These are phyloP conservation scores for Vigna angularis DNA, from an alignment of 306 rosid species.

Conservation along the genomic window DNA sequence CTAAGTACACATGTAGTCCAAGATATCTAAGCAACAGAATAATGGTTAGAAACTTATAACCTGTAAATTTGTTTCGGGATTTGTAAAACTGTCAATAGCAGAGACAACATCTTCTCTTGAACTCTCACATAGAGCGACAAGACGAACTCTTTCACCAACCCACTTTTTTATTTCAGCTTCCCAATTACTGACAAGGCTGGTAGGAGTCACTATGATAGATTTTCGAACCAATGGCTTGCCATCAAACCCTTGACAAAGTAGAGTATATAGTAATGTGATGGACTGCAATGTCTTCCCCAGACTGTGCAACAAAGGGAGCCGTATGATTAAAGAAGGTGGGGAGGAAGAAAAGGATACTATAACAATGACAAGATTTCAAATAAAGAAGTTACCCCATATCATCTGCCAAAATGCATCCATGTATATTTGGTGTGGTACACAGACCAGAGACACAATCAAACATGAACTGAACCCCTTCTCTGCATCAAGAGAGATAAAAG, in stretches of 20 bases:
- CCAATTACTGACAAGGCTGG: slow-evolving; percentile 99
- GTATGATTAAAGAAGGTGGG: slow-evolving; percentile 16
- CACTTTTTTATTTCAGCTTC: slow-evolving; percentile 95
- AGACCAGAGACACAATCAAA: slow-evolving; percentile 90
- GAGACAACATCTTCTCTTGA: slow-evolving; percentile 84
- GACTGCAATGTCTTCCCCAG: slow-evolving; percentile 99
- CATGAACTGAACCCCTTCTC: slow-evolving; percentile 98
- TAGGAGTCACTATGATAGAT: slow-evolving; percentile 93
- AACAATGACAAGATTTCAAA: slow-evolving; percentile 8
- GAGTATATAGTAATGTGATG: slow-evolving; percentile 87
- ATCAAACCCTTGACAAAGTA: slow-evolving; percentile 88
- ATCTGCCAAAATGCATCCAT: slow-evolving; percentile 98
- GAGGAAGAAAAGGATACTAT: background rate
- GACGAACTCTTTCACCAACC: slow-evolving; percentile 83
- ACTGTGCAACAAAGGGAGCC: slow-evolving; percentile 57
- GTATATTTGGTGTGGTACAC: slow-evolving; percentile 58
- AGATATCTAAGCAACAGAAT: slow-evolving; percentile 29
- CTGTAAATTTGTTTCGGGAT: slow-evolving; percentile 68
- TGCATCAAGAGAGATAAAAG: slow-evolving; percentile 51
- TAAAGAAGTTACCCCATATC: slow-evolving; percentile 80
- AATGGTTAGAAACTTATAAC: slow-evolving; percentile 43
- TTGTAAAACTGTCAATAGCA: slow-evolving; percentile 76
- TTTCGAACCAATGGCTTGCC: slow-evolving; percentile 85
- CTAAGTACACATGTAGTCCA: slow-evolving; percentile 26
- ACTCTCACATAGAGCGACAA: slow-evolving; percentile 88